A percentile compares a stretch with the other conserved stretches of the same genome.
Evolutionary conservation across 257 asterid genomes (phyloP).

Genomic region (Fraxinus excelsior): DNA sequence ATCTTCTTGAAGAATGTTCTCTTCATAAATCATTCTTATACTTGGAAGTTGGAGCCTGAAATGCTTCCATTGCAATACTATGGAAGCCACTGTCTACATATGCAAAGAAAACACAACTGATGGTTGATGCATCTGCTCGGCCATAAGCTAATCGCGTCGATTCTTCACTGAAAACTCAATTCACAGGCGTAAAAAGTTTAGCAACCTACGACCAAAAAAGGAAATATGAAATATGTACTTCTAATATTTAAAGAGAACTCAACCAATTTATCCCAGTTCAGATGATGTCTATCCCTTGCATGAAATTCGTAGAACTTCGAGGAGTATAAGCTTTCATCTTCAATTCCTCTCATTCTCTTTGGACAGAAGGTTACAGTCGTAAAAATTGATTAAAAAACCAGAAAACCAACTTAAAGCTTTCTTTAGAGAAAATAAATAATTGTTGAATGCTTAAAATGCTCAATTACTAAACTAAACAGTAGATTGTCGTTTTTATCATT

Average conservation of each 20-base stretch:
- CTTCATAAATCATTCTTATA: conserved; percentile 75
- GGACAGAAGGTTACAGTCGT: not conserved
- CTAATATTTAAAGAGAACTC: not conserved
- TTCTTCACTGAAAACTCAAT: conserved; percentile 60
- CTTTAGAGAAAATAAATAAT: not conserved
- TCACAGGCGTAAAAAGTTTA: conserved; percentile 16
- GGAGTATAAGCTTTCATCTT: conserved; percentile 1
- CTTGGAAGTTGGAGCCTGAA: conserved; percentile 76
- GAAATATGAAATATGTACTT: not conserved
- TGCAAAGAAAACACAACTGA: conserved; percentile 66
- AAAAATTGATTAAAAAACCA: not conserved
- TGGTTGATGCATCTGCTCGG: conserved; percentile 77
- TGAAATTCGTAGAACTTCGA: not conserved
- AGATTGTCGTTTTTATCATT: not conserved
- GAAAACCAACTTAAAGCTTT: not conserved
- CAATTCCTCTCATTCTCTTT: not conserved
- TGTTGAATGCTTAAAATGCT: not conserved
- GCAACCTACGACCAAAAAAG: not conserved
- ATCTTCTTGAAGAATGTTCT: conserved; percentile 45
- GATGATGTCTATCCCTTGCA: conserved; percentile 1
- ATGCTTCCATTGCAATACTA: conserved; percentile 82
- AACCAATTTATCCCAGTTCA: not conserved
- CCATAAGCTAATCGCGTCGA: conserved; percentile 61
- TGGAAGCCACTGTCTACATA: conserved; percentile 52
- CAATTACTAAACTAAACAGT: conserved; percentile 2